Base-by-base conservation (phyloP, 2,329 filamentous ascomycete genomes). In the Colletotrichum trifolii region DNA sequence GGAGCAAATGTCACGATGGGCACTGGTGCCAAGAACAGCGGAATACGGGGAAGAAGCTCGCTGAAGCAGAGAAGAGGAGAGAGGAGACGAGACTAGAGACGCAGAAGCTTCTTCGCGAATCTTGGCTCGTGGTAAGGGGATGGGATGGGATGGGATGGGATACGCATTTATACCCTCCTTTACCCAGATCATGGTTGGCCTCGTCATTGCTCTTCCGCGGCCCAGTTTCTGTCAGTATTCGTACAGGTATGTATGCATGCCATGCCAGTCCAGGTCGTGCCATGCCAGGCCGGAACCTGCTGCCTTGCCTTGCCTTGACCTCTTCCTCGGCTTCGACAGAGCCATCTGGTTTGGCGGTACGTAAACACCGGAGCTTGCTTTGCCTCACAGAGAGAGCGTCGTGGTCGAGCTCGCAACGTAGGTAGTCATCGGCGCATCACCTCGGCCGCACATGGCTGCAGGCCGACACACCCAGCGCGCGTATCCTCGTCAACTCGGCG, bases 401-500 rank as follows among this genome's bases (percentile, higher is more conserved):
- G n/a, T n/a, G 45, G 25, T 47, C 46, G 52, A 57, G 53, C 58
- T 57, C 38, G 43, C 58, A 52, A 48, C 52, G 47, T 48, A 65
- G 58, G 47, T 48, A 65, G 58, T 66, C 63, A 66, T 63, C 63
- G 33, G 36, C 47, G 58, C 58, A 66, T 63, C 58, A 63, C 52
- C 58, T 63, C 58, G 17, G 13, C 34, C 25, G 62, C 35, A n/a
- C 49, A 47, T 61, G 46, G 46, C 53, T 57, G 63, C 58, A 62
- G 42, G 58, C 35, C 58, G 56, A 25, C 40, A 53, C 54, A 46
- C 54, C 43, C 54, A 42, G 13, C n/a, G 6, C 38, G 43, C 40
- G 15, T 39, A 48, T 40, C 42, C 35, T 25, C 25, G 25, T 25
- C 25, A 25, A 25, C 25, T 25, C 25, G 25, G 25, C 25, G 25